A percentile compares a stretch with the other conserved stretches of the same genome.
Conservation (phyloP, 345 rosid genomes). For the Aquilaria sinensis region DNA sequence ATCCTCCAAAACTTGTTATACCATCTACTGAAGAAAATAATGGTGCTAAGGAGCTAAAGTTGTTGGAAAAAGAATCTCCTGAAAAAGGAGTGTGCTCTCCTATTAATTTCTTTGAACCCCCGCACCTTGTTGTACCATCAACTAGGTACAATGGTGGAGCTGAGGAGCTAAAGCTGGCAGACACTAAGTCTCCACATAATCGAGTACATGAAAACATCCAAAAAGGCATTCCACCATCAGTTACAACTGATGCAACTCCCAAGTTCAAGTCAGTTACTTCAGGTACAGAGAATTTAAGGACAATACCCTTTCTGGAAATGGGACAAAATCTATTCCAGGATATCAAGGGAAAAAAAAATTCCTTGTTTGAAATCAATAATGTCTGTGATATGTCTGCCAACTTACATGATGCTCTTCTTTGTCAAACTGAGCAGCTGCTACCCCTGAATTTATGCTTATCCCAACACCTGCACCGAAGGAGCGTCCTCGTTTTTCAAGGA, state of each 20-base stretch:
- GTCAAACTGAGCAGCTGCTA: constrained; percentile 29
- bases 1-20: constrained; percentile 18
- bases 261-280: constrained; percentile 32
- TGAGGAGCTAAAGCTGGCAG: constrained; percentile 20
- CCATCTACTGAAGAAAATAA: constrained; percentile 22
- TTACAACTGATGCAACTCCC: constrained; percentile 35
- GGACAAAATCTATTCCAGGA: not conserved
- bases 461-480: constrained; percentile 66
- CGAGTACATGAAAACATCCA: constrained; percentile 9
- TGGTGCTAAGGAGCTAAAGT: constrained; percentile 18
- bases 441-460: constrained; percentile 41
- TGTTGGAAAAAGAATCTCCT: not conserved
- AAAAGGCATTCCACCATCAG: constrained; percentile 26
- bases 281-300: constrained; percentile 25
- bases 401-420: not conserved
- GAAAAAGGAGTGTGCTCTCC: not conserved
- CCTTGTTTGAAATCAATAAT: too few relatives aligned
- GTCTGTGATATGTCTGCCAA: too few relatives aligned
- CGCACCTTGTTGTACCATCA: constrained; percentile 18
- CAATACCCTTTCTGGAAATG: not conserved
- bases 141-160: constrained; percentile 21
- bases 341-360: not conserved
- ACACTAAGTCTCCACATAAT: constrained; percentile 19
- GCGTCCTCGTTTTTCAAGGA: constrained; percentile 31
- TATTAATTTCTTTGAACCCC: constrained; percentile 10